A percentile compares a stretch with the other conserved stretches of the same genome.
Evolutionary conservation across 1,284 basidiomycete species (phyloP).

Genomic region (Mycosarcoma mackinlayi): DNA sequence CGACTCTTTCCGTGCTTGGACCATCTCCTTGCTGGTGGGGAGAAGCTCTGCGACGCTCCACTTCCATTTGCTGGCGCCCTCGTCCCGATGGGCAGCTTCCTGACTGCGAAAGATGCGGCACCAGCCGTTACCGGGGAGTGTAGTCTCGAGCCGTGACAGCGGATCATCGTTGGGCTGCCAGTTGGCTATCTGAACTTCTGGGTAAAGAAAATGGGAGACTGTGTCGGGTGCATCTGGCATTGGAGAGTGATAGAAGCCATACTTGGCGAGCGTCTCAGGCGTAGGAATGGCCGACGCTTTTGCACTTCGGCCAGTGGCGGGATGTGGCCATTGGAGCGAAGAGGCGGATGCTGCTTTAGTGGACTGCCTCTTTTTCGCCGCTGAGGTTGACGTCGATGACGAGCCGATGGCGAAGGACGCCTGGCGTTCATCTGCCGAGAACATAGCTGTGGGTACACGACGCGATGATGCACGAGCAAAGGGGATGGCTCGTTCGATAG

Average conservation of each 20-base stretch:
- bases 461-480: neutral
- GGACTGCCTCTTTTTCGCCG: conserved; percentile 38
- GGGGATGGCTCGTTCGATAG: neutral
- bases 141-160: conserved; percentile 33
- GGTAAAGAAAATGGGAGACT: conserved; percentile 58
- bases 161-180: conserved; percentile 61
- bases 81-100: conserved; percentile 21
- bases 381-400: conserved; percentile 29
- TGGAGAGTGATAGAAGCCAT: conserved; percentile 63
- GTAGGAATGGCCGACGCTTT: conserved; percentile 51
- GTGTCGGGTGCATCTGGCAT: conserved; percentile 45
- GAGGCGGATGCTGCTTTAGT: conserved; percentile 20
- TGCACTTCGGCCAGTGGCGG: conserved; percentile 24
- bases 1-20: conserved; percentile 58
- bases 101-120: conserved; percentile 47
- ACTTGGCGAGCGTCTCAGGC: conserved; percentile 50
- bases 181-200: conserved; percentile 48
- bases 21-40: conserved; percentile 59
- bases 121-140: conserved; percentile 50
- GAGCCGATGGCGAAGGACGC: conserved; percentile 42
- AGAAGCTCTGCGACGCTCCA: conserved; percentile 49
- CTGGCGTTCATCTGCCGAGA: conserved; percentile 42
- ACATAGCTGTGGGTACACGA: conserved; percentile 18
- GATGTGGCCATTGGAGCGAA: conserved; percentile 46
- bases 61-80: conserved; percentile 29